Evolutionary conservation across 2,329 filamentous ascomycete genomes (phyloP).

Genomic region (Chrysoporthe cubensis): DNA sequence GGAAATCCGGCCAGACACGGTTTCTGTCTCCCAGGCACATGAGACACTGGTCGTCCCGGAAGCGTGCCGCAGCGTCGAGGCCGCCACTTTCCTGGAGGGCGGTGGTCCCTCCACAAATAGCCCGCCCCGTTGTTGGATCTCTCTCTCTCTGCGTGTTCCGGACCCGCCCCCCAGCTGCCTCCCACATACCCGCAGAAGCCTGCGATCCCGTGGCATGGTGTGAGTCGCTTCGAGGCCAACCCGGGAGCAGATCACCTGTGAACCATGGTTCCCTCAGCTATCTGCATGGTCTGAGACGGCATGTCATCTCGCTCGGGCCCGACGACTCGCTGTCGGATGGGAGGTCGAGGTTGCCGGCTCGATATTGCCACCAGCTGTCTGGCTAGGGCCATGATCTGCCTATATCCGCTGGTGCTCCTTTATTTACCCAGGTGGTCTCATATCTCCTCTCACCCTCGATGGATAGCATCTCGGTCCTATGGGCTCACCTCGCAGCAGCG

Average conservation of each 20-base stretch:
- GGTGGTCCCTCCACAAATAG: too few species aligned
- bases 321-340: background rate
- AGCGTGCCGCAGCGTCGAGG: background rate
- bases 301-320: background rate
- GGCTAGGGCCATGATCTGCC: background rate
- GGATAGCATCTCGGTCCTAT: background rate
- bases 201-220: too few species aligned
- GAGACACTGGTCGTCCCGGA: slow-evolving; percentile 10
- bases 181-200: too few species aligned
- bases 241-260: too few species aligned
- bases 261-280: too few species aligned
- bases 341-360: background rate
- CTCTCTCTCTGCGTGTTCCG: background rate
- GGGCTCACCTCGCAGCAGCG: background rate
- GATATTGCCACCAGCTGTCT: background rate
- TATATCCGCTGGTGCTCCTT: too few species aligned
- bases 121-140: background rate
- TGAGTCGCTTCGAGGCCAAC: background rate
- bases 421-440: too few species aligned
- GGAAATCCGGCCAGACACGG: background rate
- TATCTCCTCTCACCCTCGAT: background rate
- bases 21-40: background rate
- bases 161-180: too few species aligned
- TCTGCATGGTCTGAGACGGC: background rate
- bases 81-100: too few species aligned